Conservation (phyloP, 2,329 filamentous ascomycete species). For the Endothia cerciana region DNA sequence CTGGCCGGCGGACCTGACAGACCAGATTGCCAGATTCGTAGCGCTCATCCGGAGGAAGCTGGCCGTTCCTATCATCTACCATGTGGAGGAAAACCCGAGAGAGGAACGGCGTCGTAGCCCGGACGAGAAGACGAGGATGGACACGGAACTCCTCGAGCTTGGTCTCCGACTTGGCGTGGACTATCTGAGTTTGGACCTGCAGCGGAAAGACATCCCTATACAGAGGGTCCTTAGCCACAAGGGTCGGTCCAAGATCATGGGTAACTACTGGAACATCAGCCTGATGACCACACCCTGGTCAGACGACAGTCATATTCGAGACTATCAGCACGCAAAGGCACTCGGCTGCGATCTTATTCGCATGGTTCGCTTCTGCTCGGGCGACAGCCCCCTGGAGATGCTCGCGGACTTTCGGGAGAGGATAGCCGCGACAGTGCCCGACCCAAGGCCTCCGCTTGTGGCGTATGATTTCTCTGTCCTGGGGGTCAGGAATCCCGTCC, state of each 20-base stretch:
- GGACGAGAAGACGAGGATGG: conserved; percentile 48
- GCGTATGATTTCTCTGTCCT: conserved; percentile 52
- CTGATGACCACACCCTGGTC: conserved; percentile 58
- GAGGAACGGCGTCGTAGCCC: conserved; percentile 44
- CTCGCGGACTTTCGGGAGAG: conserved; percentile 56
- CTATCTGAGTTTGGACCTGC: conserved; percentile 66
- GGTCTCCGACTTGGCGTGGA: conserved; percentile 69
- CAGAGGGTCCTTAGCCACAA: conserved; percentile 53
- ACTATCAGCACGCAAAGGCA: conserved; percentile 57
- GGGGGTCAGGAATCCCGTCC: conserved; percentile 45
- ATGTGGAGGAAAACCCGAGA: conserved; percentile 55
- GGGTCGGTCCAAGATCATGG: conserved; percentile 65
- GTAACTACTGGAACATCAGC: conserved; percentile 54
- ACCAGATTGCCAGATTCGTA: conserved; percentile 57
- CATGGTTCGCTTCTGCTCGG: conserved; percentile 60
- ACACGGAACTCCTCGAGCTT: conserved; percentile 63
- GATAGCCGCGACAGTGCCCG: conserved; percentile 46
- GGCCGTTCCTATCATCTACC: conserved; percentile 59
- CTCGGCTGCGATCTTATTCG: conserved; percentile 66
- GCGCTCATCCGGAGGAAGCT: conserved; percentile 60
- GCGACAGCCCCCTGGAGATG: conserved; percentile 55
- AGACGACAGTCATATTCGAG: conserved; percentile 53
- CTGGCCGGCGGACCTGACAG: conserved; percentile 55
- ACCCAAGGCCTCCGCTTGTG: conserved; percentile 54
- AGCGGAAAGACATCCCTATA: conserved; percentile 54